Base-by-base conservation (phyloP, 2,329 filamentous ascomycete genomes). In the Atkinsonella texensis region DNA sequence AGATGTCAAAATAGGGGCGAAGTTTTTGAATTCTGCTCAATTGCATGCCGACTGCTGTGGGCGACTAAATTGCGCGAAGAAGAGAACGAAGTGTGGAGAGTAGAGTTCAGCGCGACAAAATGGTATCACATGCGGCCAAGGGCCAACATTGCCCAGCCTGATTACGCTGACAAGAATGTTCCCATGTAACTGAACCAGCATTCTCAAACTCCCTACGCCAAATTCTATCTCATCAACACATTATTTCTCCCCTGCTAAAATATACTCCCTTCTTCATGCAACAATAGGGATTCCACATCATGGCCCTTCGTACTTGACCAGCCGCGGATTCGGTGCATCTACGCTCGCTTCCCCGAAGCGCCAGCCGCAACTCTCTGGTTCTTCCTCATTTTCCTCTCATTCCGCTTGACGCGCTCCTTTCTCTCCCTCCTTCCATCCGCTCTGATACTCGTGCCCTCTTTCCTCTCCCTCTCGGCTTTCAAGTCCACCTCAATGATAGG, bases 401-500 rank as follows among this genome's bases (percentile, higher is more conserved):
- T 88, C 58, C 82, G 74, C 68, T 80, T 82, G 60, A 87, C 79
- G 58, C 75, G 77, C 69, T 91, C 88, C 61, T 79, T 77, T 50
- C 79, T 77, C 67, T 75, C 83, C 63, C 71, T 77, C 66, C 81
- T 77, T 58, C 81, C 80, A 63, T 79, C 84, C 53, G 79, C 81
- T 51, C 74, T 73, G 54, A 81, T 72, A 55, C 73, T 80, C 57
- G 79, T 80, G 7, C 79, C 81, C 57, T 83, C 76, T 68, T 85
- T 80, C 48, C 70, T 70, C 63, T 75, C 72, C 40, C 72, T 76
- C 70, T 87, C 84, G 64, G 80, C 81, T 66, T 84, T 80, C 67
- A 85, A 80, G 64, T 95, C 85, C 50, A 98, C 84, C 79, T 97
- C 93, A 53, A 96, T 88, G 59, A 96, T 74, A 87, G 90, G 95